Conservation (phyloP, 768 basidiomycete genomes). For the Tricholoma flavovirens region DNA sequence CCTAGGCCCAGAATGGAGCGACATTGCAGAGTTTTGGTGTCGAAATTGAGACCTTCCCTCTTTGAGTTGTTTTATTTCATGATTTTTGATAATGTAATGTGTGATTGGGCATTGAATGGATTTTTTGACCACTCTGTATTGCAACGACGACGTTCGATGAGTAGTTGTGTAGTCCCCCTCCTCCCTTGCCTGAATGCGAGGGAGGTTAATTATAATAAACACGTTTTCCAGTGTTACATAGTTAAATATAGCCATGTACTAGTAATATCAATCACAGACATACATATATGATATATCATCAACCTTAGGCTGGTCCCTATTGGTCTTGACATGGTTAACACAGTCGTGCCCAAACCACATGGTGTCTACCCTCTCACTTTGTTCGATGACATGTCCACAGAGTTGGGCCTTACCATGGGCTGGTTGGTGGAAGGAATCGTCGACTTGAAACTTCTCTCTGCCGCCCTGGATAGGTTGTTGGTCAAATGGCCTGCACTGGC, state of each 20-base stretch:
- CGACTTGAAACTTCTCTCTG: constrained; percentile 24
- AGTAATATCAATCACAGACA: no score
- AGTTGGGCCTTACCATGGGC: constrained; percentile 34
- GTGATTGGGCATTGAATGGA: not conserved
- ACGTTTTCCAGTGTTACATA: no score
- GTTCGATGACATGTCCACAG: constrained; percentile 33
- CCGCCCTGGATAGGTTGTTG: constrained; percentile 27
- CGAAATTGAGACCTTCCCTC: not conserved
- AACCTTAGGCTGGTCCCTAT: no score
- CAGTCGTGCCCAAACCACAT: not conserved
- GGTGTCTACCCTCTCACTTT: constrained; percentile 26
- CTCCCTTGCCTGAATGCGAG: no score
- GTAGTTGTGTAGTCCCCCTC: no score
- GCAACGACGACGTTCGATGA: no score
- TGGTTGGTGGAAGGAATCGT: constrained; percentile 38
- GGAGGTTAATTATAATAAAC: no score
- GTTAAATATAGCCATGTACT: no score
- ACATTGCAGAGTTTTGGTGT: not conserved
- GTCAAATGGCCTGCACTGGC: constrained; percentile 29
- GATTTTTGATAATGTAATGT: not conserved
- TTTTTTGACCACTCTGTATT: no score
- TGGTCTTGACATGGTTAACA: not conserved
- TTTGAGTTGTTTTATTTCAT: not conserved
- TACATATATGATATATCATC: no score
- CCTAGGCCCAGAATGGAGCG: constrained; percentile 2